Conservation (phyloP, 495 filamentous ascomycete genomes). For the Bryoglossum gracile region DNA sequence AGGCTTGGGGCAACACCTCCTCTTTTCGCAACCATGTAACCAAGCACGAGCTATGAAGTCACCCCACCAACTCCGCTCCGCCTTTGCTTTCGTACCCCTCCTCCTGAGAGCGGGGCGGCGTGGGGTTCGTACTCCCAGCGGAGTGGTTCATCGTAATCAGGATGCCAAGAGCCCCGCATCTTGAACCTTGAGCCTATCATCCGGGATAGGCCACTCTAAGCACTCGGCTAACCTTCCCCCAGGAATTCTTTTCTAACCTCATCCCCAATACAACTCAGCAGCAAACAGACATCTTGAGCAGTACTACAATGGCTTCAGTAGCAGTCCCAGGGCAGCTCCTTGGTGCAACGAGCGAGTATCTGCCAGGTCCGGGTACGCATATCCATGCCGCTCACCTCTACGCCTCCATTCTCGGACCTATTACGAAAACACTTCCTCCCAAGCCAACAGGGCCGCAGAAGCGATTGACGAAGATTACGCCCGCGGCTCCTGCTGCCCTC, state of each 20-base stretch:
- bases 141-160: not conserved
- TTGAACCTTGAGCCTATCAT: not conserved
- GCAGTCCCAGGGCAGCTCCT: constrained; percentile 72
- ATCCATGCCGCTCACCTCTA: constrained; percentile 62
- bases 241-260: constrained; percentile 4
- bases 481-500: constrained; percentile 22
- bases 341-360: constrained; percentile 54
- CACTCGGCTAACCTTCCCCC: constrained; percentile 12
- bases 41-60: no score
- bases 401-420: constrained; percentile 61
- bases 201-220: not conserved
- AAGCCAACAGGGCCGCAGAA: constrained; percentile 50
- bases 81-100: no score
- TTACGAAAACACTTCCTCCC: constrained; percentile 40
- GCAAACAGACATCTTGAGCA: not conserved
- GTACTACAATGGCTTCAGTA: constrained; percentile 19
- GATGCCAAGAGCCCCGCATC: constrained; percentile 1
- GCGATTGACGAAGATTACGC: constrained; percentile 46
- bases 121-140: not conserved
- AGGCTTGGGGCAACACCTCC: not conserved
- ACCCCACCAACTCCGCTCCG: not conserved
- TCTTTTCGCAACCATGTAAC: no score
- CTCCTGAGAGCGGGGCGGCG: constrained; percentile 1
- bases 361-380: constrained; percentile 75
- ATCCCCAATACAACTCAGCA: not conserved